These are phyloP conservation scores for Fallopia convolvulus DNA, from an alignment of 148 eudicot species.

Conservation along the genomic window DNA sequence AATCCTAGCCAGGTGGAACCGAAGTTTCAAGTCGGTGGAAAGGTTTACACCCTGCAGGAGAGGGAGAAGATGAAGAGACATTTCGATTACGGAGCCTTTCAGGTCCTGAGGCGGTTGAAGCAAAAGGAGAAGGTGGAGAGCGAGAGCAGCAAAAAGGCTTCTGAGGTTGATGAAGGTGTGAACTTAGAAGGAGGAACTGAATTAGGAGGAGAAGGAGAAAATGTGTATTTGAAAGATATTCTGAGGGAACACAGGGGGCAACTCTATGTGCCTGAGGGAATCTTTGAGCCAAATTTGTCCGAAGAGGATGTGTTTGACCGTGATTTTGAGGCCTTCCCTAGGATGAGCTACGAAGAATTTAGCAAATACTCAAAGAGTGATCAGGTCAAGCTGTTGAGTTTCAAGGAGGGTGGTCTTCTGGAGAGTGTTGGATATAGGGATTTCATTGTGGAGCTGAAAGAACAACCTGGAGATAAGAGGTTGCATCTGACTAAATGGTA, in stretches of 20 bases:
- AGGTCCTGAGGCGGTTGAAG: conserved; percentile 35
- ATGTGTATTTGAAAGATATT: conserved; percentile 69
- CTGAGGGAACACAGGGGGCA: conserved; percentile 76
- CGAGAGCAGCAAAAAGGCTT: conserved; percentile 23
- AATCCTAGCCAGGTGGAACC: conserved; percentile 93
- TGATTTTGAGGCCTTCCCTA: conserved; percentile 45
- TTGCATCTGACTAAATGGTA: conserved; percentile 78
- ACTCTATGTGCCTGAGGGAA: conserved; percentile 81
- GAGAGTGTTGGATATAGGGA: conserved; percentile 29
- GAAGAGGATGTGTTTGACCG: conserved; percentile 67
- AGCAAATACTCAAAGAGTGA: conserved; percentile 41
- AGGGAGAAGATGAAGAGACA: conserved; percentile 31
- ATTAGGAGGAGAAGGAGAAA: conserved; percentile 12
- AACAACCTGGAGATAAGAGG: conserved; percentile 62
- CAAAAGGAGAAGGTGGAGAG: conserved; percentile 23
- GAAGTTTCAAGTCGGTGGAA: conserved; percentile 41
- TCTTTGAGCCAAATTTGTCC: conserved; percentile 51
- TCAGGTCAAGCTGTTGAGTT: conserved; percentile 54
- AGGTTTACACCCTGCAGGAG: conserved; percentile 56
- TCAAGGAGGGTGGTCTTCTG: conserved; percentile 44
- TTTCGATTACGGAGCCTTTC: conserved; percentile 24
- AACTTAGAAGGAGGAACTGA: conserved; percentile 13
- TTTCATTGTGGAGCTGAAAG: conserved; percentile 75
- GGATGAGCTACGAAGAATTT: conserved; percentile 56
- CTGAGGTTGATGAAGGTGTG: conserved; percentile 18